These are phyloP conservation scores for Neonectria neomacrospora DNA, from an alignment of 2,329 filamentous ascomycete genomes.

Conservation along the genomic window DNA sequence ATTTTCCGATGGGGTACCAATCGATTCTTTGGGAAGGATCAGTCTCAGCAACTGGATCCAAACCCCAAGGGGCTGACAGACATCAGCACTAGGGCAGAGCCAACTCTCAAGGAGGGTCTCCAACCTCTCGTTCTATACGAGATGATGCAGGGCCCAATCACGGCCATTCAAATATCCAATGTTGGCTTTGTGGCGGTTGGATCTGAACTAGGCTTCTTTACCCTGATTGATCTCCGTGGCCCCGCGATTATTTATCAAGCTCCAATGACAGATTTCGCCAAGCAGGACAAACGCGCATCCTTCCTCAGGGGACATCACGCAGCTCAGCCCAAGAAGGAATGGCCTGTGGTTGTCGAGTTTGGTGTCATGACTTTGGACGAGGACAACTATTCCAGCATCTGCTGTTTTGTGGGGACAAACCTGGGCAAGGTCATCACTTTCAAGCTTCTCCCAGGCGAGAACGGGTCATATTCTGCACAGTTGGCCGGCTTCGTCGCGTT, in stretches of 20 bases:
- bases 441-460: conserved; percentile 83
- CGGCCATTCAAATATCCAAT: conserved; percentile 84
- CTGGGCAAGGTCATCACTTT: conserved; percentile 87
- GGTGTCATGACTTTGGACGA: conserved; percentile 92
- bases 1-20: conserved; percentile 92
- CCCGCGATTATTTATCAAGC: conserved; percentile 84
- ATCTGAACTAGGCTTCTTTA: conserved; percentile 83
- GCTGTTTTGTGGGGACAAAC: conserved; percentile 90
- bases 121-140: conserved; percentile 84
- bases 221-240: conserved; percentile 87
- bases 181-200: conserved; percentile 91
- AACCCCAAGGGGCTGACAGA: conserved; percentile 78
- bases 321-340: conserved; percentile 68
- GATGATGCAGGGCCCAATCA: conserved; percentile 84
- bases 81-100: conserved; percentile 78
- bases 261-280: conserved; percentile 77
- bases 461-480: conserved; percentile 74
- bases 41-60: conserved; percentile 60
- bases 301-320: conserved; percentile 65
- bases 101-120: conserved; percentile 79
- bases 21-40: conserved; percentile 73
- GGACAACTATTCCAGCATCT: conserved; percentile 95
- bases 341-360: conserved; percentile 86
- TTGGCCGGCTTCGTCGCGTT: conserved; percentile 75
- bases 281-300: conserved; percentile 79